phyloP scores from a whole-genome alignment of 345 rosid species.

The Alliaria petiolata region DNA sequence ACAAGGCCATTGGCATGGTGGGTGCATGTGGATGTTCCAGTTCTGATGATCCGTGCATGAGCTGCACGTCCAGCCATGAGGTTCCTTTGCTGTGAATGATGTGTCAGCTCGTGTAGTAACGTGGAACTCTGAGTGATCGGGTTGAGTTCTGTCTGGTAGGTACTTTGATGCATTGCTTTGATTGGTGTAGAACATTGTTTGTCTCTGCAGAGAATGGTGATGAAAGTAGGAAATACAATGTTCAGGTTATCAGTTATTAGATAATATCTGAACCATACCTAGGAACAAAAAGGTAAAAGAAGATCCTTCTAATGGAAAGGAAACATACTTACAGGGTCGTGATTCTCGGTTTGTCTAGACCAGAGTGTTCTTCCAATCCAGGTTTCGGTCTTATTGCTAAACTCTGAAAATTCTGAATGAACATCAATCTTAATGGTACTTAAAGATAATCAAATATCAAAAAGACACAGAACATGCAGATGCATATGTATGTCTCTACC shows the following conservation, averaged over 20 bases:
- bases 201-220: constrained; percentile 11
- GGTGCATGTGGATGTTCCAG: constrained; percentile 37
- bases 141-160: constrained; percentile 24
- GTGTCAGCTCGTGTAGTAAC: constrained; percentile 40
- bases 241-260: not conserved
- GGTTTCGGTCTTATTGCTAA: constrained; percentile 62
- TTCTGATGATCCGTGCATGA: constrained; percentile 54
- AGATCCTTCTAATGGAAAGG: not conserved
- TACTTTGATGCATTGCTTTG: constrained; percentile 9
- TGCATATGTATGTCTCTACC: constrained; percentile 31
- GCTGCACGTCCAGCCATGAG: constrained; percentile 52
- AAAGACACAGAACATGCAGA: not conserved
- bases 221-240: not conserved
- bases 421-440: not conserved
- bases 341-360: constrained; percentile 63
- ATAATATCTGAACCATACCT: not conserved
- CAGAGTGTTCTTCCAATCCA: constrained; percentile 71
- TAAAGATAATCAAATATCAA: not conserved
- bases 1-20: constrained; percentile 61
- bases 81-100: constrained; percentile 44
- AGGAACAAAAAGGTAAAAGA: not conserved
- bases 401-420: constrained; percentile 39
- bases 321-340: constrained; percentile 49
- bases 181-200: constrained; percentile 6
- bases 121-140: constrained; percentile 34